Base-by-base conservation (phyloP, 2,329 filamentous ascomycete genomes). In the Calonectria crousiana region DNA sequence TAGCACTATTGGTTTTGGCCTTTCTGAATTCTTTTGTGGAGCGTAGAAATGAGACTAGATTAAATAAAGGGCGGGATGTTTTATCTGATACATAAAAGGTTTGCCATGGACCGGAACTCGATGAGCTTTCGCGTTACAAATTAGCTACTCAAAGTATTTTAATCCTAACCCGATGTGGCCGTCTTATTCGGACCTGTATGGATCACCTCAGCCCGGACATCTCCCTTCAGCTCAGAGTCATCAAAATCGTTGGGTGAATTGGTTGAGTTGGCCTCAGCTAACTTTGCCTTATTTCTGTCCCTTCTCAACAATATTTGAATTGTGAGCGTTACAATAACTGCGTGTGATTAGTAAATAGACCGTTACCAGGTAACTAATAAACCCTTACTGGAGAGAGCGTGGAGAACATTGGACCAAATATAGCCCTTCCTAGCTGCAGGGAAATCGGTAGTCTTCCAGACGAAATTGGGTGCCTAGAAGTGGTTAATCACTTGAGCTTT, bases 391-490 rank as follows among this genome's bases (percentile, higher is more conserved):
- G 69, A 64, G 8, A 76, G 41, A 8, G 67, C 64, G n/a, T 77
- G 75, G 14, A 77, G 69, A 5, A 77, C 36, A 16, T 60, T 74
- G 3, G 60, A 74, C 44, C 69, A 77, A 8, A 60, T 72, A 30
- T 77, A 77, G 2, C 76, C 76, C 58, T 77, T 77, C 9, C 34
- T 66, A 0, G 76, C 76, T 1, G 74, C 71, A 47, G 75, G 76
- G 32, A 76, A 77, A 3, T 76, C 76, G 0, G 68, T 76, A 1
- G 76, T 77, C 34, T 77, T 77, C 76, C 76, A 77, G 3, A 77
- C 71, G 52, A 77, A 77, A 26, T 77, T 77, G 4, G 76, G 76
- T 3, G 74, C 74, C 74, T 76, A 4, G 28, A 41, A 28, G 6
- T 3, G 5, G 14, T 28, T 16, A 14, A 30, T 41, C 10, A 65